Evolutionary conservation across 768 basidiomycete species (phyloP).

Genomic region (Leccinum sublutescens): DNA sequence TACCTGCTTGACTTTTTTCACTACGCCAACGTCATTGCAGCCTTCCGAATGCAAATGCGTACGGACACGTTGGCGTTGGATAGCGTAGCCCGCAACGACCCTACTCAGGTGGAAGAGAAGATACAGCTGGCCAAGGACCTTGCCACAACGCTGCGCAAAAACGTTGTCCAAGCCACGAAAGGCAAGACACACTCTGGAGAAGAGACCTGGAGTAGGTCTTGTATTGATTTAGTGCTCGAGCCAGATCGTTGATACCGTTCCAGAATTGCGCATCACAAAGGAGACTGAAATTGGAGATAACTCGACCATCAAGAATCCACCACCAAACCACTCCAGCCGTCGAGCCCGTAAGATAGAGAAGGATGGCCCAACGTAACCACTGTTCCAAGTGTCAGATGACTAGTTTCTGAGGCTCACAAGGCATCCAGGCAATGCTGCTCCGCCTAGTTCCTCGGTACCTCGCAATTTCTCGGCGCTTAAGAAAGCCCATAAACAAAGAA

Average conservation of each 20-base stretch:
- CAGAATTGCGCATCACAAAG: slow-evolving; percentile 70
- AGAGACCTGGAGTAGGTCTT: slow-evolving; percentile 58
- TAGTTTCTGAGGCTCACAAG: slow-evolving; percentile 29
- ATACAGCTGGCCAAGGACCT: slow-evolving; percentile 66
- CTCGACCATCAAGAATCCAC: slow-evolving; percentile 66
- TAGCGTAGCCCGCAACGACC: slow-evolving; percentile 41
- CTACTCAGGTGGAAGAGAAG: slow-evolving; percentile 49
- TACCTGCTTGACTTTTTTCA: neutral
- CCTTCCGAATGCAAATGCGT: slow-evolving; percentile 72
- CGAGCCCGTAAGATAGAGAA: slow-evolving; percentile 47
- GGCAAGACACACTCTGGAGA: slow-evolving; percentile 35
- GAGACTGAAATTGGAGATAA: slow-evolving; percentile 90
- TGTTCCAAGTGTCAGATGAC: slow-evolving; percentile 29
- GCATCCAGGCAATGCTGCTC: slow-evolving; percentile 33
- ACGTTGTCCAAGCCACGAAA: slow-evolving; percentile 79
- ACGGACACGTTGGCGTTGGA: slow-evolving; percentile 45
- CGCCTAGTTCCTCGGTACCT: slow-evolving; percentile 27
- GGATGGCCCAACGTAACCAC: slow-evolving; percentile 28
- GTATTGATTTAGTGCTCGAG: neutral
- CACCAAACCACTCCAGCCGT: slow-evolving; percentile 44
- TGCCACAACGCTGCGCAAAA: slow-evolving; percentile 69
- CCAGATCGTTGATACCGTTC: neutral
- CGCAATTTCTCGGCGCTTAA: slow-evolving; percentile 70
- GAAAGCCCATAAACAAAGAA: slow-evolving; percentile 62
- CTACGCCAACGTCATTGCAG: slow-evolving; percentile 36